Evolutionary conservation across 352 stramenopile genomes (phyloP).

Genomic region (Pythium sukuiense): DNA sequence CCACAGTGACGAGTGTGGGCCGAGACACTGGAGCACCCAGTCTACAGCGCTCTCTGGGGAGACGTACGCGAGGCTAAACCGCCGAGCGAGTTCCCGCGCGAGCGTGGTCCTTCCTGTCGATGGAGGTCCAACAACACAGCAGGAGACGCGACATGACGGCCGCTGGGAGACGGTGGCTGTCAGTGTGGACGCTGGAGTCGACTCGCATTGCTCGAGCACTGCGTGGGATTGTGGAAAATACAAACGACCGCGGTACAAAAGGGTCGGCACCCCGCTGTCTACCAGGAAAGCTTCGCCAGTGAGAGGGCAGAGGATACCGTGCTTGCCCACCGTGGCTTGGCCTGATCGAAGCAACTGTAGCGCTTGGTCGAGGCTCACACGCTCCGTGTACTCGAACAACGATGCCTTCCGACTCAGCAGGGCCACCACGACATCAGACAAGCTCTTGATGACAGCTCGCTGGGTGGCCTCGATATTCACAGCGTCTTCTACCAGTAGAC

Average conservation of each 20-base stretch:
- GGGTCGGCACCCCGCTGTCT: slow-evolving; percentile 1
- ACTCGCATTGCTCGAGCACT: slow-evolving; percentile 21
- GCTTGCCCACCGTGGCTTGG: slow-evolving; percentile 52
- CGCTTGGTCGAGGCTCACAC: slow-evolving; percentile 24
- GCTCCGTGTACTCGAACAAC: slow-evolving; percentile 48
- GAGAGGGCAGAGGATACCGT: slow-evolving; percentile 46
- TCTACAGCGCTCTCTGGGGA: slow-evolving; percentile 45
- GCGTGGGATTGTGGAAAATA: slow-evolving; percentile 53
- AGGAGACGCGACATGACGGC: slow-evolving; percentile 27
- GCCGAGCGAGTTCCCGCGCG: slow-evolving; percentile 28
- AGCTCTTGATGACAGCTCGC: slow-evolving; percentile 40
- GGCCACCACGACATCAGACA: slow-evolving; percentile 27
- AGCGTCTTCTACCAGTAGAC: slow-evolving; percentile 31
- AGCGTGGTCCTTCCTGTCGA: slow-evolving; percentile 39
- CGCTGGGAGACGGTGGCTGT: not conserved
- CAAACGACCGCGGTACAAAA: slow-evolving; percentile 51
- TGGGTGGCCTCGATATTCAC: slow-evolving; percentile 31
- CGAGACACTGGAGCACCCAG: slow-evolving; percentile 64
- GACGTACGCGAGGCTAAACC: slow-evolving; percentile 45
- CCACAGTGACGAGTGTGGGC: slow-evolving; percentile 32
- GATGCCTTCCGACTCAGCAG: slow-evolving; percentile 41
- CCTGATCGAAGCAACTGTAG: slow-evolving; percentile 36
- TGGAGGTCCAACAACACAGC: slow-evolving; percentile 41
- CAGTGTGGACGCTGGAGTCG: slow-evolving; percentile 18
- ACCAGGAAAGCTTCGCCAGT: slow-evolving; percentile 15